Conservation (phyloP, 306 rosid species). For the Elaeagnus macrophylla region DNA sequence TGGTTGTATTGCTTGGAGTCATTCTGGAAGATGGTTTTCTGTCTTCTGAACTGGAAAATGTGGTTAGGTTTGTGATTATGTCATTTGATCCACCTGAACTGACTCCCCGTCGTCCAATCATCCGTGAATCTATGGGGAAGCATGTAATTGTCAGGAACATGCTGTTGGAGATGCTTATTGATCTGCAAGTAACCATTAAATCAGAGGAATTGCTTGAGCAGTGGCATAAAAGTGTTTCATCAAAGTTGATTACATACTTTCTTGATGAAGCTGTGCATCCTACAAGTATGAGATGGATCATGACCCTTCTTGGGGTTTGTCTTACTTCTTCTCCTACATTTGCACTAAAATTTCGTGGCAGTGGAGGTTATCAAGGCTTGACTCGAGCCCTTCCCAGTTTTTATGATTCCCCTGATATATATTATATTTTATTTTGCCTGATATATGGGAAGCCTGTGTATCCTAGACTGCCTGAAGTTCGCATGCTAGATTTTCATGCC, state of each 20-base stretch:
- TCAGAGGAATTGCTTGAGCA: slow-evolving; percentile 89
- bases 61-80: slow-evolving; percentile 95
- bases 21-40: slow-evolving; percentile 94
- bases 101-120: slow-evolving; percentile 46
- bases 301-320: slow-evolving; percentile 98
- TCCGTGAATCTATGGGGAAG: slow-evolving; percentile 95
- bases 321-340: slow-evolving; percentile 91
- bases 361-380: slow-evolving; percentile 97
- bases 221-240: slow-evolving; percentile 97
- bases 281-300: slow-evolving; percentile 99
- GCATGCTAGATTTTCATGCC: slow-evolving; percentile 98
- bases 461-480: slow-evolving; percentile 98
- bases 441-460: slow-evolving; percentile 96
- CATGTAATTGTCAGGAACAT: slow-evolving; percentile 97
- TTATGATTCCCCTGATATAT: slow-evolving; percentile 95
- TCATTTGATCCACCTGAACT: slow-evolving; percentile 92
- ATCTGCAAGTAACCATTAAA: slow-evolving; percentile 88
- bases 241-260: slow-evolving; percentile 90
- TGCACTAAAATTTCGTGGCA: slow-evolving; percentile 82
- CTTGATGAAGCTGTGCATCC: slow-evolving; percentile 98
- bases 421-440: slow-evolving; percentile 90
- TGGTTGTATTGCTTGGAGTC: slow-evolving; percentile 96
- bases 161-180: slow-evolving; percentile 97
- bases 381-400: slow-evolving; percentile 87
- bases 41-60: slow-evolving; percentile 87